Conservation (phyloP, 2,329 filamentous ascomycete species). For the Neonectria faginata region DNA sequence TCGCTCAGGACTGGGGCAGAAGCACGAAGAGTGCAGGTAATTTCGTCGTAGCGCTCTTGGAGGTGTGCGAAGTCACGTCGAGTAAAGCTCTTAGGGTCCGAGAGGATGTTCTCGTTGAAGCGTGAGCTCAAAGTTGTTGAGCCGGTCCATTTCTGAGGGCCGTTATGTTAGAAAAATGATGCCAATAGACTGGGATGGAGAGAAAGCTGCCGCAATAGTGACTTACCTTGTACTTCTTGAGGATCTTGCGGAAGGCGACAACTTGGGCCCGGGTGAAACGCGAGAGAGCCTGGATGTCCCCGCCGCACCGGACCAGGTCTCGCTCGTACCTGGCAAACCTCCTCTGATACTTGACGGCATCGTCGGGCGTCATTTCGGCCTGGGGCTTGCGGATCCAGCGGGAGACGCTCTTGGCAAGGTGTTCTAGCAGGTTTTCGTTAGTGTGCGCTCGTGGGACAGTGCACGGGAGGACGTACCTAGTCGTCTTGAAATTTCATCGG, state of each 20-base stretch:
- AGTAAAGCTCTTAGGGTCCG: conserved; percentile 77
- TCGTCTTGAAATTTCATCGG: conserved; percentile 79
- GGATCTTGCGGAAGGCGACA: conserved; percentile 82
- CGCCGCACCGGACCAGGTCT: conserved; percentile 68
- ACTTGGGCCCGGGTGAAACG: conserved; percentile 81
- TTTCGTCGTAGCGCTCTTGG: conserved; percentile 62
- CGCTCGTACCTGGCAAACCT: conserved; percentile 66
- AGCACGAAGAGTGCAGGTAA: conserved; percentile 60
- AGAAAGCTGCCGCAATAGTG: conserved; percentile 2
- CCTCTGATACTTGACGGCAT: conserved; percentile 61
- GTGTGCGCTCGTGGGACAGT: conserved; percentile 32
- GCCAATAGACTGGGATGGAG: background rate
- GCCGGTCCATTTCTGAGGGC: conserved; percentile 79
- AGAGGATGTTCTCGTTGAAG: conserved; percentile 75
- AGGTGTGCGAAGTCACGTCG: conserved; percentile 71
- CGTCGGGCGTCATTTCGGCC: conserved; percentile 43
- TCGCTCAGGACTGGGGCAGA: conserved; percentile 56
- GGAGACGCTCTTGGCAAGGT: conserved; percentile 62
- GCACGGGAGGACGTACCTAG: conserved; percentile 63
- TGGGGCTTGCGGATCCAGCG: conserved; percentile 57
- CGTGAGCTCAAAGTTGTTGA: conserved; percentile 73
- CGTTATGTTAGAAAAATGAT: conserved; percentile 15
- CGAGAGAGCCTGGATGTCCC: conserved; percentile 77
- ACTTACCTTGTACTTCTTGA: conserved; percentile 80
- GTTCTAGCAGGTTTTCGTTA: conserved; percentile 53